Percentiles rank a stretch among this genome's conserved stretches.
Conservation (phyloP, 78 protist genomes). For the Diacronema lutheri region DNA sequence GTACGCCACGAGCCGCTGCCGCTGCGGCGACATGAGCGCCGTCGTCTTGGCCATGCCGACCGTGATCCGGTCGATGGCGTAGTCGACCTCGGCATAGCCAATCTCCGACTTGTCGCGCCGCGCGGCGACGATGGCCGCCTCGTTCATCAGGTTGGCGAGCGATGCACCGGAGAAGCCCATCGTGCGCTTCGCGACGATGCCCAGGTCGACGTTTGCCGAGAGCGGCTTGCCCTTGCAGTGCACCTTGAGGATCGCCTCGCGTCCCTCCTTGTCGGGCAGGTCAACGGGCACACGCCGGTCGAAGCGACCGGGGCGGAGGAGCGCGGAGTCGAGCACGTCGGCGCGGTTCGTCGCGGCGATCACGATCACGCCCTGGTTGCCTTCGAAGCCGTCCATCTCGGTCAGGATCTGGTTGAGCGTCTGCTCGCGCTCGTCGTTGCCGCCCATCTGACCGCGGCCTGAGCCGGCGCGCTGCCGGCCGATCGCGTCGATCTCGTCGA, state of each 20-base stretch:
- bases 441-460: background rate
- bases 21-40: conserved; percentile 64
- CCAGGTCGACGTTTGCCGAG: conserved; percentile 33
- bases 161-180: conserved; percentile 60
- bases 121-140: conserved; percentile 61
- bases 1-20: conserved; percentile 87
- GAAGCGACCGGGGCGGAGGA: conserved; percentile 97
- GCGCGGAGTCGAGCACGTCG: conserved; percentile 85
- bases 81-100: conserved; percentile 19
- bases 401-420: conserved; percentile 95
- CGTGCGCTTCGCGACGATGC: conserved; percentile 40
- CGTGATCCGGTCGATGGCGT: conserved; percentile 56
- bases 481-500: conserved; percentile 93
- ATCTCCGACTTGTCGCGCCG: conserved; percentile 31
- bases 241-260: conserved; percentile 80
- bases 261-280: conserved; percentile 86
- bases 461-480: conserved; percentile 55
- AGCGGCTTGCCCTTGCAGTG: conserved; percentile 73
- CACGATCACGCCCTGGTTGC: conserved; percentile 81
- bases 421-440: conserved; percentile 91
- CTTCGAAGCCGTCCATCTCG: conserved; percentile 96
- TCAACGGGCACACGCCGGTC: conserved; percentile 73
- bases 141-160: conserved; percentile 51
- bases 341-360: conserved; percentile 94
- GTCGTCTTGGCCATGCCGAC: conserved; percentile 51